Percentiles rank a stretch among this genome's conserved stretches.
These are phyloP conservation scores for Vigna nakashimae DNA, from an alignment of 306 rosid genomes.

Conservation along the genomic window DNA sequence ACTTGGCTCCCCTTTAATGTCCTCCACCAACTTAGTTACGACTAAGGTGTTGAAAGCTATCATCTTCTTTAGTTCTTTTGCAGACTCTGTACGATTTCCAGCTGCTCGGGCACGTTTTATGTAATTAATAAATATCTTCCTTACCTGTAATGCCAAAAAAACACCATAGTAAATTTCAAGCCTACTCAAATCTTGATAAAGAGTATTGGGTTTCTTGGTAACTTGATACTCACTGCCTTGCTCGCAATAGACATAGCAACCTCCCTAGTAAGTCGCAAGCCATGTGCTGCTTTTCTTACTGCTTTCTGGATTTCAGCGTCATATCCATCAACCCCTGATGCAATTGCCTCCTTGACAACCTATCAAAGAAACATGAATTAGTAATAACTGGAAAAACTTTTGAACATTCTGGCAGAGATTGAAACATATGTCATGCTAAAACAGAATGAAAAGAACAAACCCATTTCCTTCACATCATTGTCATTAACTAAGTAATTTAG, in stretches of 20 bases:
- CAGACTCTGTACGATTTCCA: conserved; percentile 80
- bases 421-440: conserved; percentile 11
- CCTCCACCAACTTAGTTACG: conserved; percentile 86
- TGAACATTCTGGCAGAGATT: conserved; percentile 28
- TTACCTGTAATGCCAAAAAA: conserved; percentile 62
- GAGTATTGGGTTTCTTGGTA: conserved; percentile 40
- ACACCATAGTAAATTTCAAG: conserved; percentile 25
- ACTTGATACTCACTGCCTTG: conserved; percentile 81
- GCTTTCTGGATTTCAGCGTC: conserved; percentile 76
- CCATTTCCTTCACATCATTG: conserved; percentile 8
- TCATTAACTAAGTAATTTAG: conserved; percentile 6
- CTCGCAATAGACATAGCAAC: conserved; percentile 92
- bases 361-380: conserved; percentile 45
- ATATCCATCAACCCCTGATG: conserved; percentile 90
- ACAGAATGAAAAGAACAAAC: background rate
- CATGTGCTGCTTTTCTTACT: conserved; percentile 93
- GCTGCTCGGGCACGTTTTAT: conserved; percentile 84
- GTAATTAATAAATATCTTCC: conserved; percentile 74
- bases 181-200: conserved; percentile 5
- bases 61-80: conserved; percentile 92
- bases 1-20: conserved; percentile 90
- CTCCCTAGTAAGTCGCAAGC: conserved; percentile 89
- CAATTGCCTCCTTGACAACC: conserved; percentile 93
- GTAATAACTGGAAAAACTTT: conserved; percentile 4
- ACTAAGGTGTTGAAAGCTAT: conserved; percentile 91